Base-by-base conservation (phyloP, 805 yeast genomes). In the Zygoascus biomembranicola region DNA sequence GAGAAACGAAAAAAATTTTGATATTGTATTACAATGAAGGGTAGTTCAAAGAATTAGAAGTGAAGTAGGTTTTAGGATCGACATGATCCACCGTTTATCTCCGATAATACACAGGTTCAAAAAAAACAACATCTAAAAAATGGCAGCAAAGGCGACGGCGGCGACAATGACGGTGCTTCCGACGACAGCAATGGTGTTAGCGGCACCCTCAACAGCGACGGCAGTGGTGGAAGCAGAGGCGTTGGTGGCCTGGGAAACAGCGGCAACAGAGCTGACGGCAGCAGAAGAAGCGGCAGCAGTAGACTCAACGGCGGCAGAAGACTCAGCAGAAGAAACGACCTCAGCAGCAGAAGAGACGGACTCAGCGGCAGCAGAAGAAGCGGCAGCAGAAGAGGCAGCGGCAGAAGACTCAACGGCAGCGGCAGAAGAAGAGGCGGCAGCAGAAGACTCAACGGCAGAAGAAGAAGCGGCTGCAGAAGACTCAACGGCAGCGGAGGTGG, bases 401-500 rank as follows among this genome's bases (percentile, higher is more conserved):
- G 55, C 50, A 19, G 50, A 13, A 28, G 49, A 23, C 11, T 16
- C 48, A 13, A 11, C 41, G 13, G 62, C 45, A 14, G 57, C 47
- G 35, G 59, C 45, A 8, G 8, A n/a, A 41, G 43, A 14, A 8
- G 9, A 8, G 8, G 43, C 20, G 20, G 43, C 43, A 18, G 61
- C 52, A 26, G 59, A 49, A 43, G 63, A 20, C 28, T 49, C 32
- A 9, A 46, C 53, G 18, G 39, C 41, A 20, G 52, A 46, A 39
- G 54, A 16, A 26, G 55, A 31, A 42, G 50, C 37, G 31, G 52
- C 20, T 16, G 45, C 41, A 20, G 50, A 20, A 44, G 57, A 32
- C 13, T 26, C 50, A 10, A 56, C 28, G 23, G 52, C 45, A 43
- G 48, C 32, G 9, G 55, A 44, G 31, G 63, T 32, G 28, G 65